Evolutionary conservation across 2,329 filamentous ascomycete species (phyloP), one percentile per base, ranked within the genome.

Genomic region (Exutisphaerella laricina): DNA sequence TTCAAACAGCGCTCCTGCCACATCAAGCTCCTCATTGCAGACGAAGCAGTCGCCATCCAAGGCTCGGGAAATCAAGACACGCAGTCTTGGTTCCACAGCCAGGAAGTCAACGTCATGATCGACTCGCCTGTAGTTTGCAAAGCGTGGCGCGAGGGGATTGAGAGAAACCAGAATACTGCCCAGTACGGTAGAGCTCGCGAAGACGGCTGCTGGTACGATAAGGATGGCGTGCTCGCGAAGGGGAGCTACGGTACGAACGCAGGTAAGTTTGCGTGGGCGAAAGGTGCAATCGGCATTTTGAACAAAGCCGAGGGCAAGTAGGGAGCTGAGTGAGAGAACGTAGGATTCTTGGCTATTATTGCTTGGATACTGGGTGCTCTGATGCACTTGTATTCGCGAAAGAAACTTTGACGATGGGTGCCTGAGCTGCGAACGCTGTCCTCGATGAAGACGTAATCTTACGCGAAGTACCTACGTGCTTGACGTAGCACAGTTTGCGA

Each of bases 1-100:
- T 77, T 75, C 60, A 83, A 84, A 62, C 69, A 75, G 25, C 72
- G 85, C 1, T 79, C 75, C 43, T 88, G 85, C 58, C 85, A 89
- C 61, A 74, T 88, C 59, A 90, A 90, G 60, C 69, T 90, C 2
- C 75, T 89, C 69, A 82, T 89, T 30, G 79, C 78, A 1, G 85
- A 90, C 59, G 76, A 75, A 31, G 66, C 67, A 16, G 73, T 90
- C 25, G 84, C 76, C 2, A 80, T 89, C 25, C 76, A 84, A 61
- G 85, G 85, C 3, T 85, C 78, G 50, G 85, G 84, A 0, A 90
- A 89, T 57, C 82, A 88, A 60, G 85, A 90, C 54, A 88, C 85
- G 1, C 85, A 90, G 63, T 80, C 75, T 14, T 89, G 84, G 80
- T 88, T 75, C 52, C 85, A 90, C 58, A 81, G 75, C 41, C 84